phyloP scores from a whole-genome alignment of 2,329 filamentous ascomycete genomes.

The Tetracladium maxilliforme region DNA sequence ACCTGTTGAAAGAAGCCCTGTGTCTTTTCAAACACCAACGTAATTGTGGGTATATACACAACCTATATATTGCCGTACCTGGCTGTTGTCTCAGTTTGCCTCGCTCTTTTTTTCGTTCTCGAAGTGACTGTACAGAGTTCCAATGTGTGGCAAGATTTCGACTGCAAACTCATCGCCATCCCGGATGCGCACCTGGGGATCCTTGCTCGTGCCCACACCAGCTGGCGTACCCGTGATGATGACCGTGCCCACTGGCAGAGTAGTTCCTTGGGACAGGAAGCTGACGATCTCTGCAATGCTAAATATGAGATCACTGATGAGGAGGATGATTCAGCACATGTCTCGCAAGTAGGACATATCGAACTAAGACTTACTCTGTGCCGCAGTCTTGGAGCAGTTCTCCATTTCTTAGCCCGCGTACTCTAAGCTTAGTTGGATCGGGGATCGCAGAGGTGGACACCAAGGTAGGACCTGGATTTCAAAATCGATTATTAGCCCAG shows the following conservation, averaged over 20 bases:
- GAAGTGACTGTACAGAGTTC: constrained; percentile 29
- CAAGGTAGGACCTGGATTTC: constrained; percentile 25
- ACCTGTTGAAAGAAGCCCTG: too few relatives aligned
- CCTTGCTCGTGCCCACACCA: constrained; percentile 14
- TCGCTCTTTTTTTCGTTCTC: constrained; percentile 13
- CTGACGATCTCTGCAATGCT: constrained; percentile 26
- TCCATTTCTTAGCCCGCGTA: constrained; percentile 33
- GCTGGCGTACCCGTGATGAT: constrained; percentile 30
- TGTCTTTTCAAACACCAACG: too few relatives aligned
- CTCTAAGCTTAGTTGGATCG: constrained; percentile 22
- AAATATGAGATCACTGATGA: constrained; percentile 37
- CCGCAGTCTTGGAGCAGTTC: constrained; percentile 28
- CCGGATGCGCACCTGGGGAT: constrained; percentile 24
- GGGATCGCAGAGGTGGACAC: constrained; percentile 26
- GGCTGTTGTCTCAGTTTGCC: too few relatives aligned
- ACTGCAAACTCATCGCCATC: constrained; percentile 30
- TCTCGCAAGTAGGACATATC: constrained; percentile 17
- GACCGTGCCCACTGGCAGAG: constrained; percentile 23
- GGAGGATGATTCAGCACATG: constrained; percentile 20
- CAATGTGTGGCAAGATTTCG: constrained; percentile 30
- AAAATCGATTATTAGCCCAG: background rate
- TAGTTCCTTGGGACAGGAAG: constrained; percentile 24
- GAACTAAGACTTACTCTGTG: constrained; percentile 14
- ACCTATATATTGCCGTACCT: too few relatives aligned
- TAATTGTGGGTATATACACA: too few relatives aligned